A percentile compares a stretch with the other conserved stretches of the same genome.
phyloP scores from a whole-genome alignment of 306 rosid species.

The Cicer arietinum region DNA sequence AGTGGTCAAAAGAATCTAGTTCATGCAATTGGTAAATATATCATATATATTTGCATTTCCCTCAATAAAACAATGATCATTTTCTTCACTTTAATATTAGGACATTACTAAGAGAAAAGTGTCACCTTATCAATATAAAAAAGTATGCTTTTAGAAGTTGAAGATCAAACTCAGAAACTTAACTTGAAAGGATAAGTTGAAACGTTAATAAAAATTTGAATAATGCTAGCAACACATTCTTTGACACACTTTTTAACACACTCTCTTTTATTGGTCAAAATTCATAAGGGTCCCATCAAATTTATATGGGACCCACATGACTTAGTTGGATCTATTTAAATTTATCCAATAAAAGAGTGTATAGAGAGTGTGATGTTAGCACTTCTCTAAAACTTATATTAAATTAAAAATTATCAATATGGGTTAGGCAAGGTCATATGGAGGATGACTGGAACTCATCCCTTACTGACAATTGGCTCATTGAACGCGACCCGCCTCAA shows the following conservation, averaged over 20 bases:
- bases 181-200: neutral
- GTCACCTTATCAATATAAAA: neutral
- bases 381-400: too few relatives aligned
- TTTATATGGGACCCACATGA: too few relatives aligned
- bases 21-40: neutral
- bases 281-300: too few relatives aligned
- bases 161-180: neutral
- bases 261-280: too few relatives aligned
- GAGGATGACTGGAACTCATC: neutral
- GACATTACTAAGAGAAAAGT: neutral
- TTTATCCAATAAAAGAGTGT: too few relatives aligned
- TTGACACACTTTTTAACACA: too few relatives aligned
- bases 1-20: neutral
- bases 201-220: neutral
- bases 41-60: conserved; percentile 4
- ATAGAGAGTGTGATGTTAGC: too few relatives aligned
- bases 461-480: neutral
- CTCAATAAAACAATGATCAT: neutral
- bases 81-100: neutral
- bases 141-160: neutral
- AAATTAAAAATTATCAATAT: neutral
- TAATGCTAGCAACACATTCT: too few relatives aligned
- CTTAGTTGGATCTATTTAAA: too few relatives aligned
- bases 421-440: too few relatives aligned
- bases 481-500: neutral